These are phyloP conservation scores for Kurtzmaniella fragi DNA, from an alignment of 805 yeast species.

Conservation along the genomic window DNA sequence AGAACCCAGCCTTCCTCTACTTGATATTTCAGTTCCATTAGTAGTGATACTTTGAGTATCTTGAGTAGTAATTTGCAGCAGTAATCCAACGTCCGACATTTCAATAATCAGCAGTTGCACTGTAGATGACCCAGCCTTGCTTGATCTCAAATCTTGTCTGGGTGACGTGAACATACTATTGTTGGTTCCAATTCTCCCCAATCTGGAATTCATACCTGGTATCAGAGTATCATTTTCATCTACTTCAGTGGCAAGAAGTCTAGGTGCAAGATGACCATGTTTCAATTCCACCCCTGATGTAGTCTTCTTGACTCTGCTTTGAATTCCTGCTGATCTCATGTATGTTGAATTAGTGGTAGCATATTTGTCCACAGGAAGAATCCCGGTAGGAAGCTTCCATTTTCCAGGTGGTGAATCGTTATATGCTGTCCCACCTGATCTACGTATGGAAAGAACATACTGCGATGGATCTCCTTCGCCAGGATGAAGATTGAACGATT, in stretches of 20 bases:
- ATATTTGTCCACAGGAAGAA: slow-evolving; percentile 40
- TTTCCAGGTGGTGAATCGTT: slow-evolving; percentile 42
- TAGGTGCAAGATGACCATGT: slow-evolving; percentile 58
- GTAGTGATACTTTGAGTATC: too few species aligned
- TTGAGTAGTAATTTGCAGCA: slow-evolving; percentile 15
- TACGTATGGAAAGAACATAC: slow-evolving; percentile 43
- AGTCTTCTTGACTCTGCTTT: slow-evolving; percentile 23
- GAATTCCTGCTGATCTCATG: slow-evolving; percentile 20
- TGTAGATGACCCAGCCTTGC: not conserved
- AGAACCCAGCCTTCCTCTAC: too few species aligned
- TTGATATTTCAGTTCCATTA: too few species aligned
- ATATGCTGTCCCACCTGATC: slow-evolving; percentile 44
- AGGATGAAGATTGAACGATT: slow-evolving; percentile 30
- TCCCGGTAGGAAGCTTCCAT: slow-evolving; percentile 53
- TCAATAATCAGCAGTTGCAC: slow-evolving; percentile 5
- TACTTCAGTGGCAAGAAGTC: slow-evolving; percentile 70
- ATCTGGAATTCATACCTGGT: slow-evolving; percentile 6
- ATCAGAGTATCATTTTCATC: slow-evolving; percentile 50
- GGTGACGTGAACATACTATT: not conserved
- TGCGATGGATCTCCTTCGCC: slow-evolving; percentile 48
- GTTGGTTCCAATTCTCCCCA: slow-evolving; percentile 8
- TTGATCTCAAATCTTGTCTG: not conserved
- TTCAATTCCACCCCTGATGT: slow-evolving; percentile 50
- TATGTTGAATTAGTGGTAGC: slow-evolving; percentile 21
- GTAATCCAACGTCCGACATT: slow-evolving; percentile 12